Base-by-base conservation (phyloP, 331 rosid genomes). In the Telfairia occidentalis region DNA sequence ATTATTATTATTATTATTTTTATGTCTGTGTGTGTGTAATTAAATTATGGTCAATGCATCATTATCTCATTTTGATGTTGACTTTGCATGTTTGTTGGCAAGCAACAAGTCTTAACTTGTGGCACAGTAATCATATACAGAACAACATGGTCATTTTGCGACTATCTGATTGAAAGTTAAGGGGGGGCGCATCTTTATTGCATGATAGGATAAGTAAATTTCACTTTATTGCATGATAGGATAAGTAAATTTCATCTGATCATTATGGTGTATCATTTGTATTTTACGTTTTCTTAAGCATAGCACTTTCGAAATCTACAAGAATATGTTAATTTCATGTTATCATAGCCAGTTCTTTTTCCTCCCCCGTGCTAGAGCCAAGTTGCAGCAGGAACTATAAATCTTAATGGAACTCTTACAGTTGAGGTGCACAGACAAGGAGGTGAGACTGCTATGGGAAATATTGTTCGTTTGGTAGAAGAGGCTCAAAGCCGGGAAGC, bases 401-500 rank as follows among this genome's bases (percentile, higher is more conserved):
- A 94, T 84, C 92, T 94, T 77, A 94, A 94, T 84, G 98, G 98
- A 82, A 86, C 91, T 82, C 92, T 94, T 66, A 88, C 97, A 0
- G 72, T 94, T 80, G 92, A 89, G 86, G 98, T 91, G 74, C 89
- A 76, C 76, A 87, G 97, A 84, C 90, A 96, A 37, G 98, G 98
- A 73, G 94, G 95, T 28, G 98, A 89, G 86, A 89, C 96, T 78
- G 88, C 90, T 21, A 91, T 94, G 83, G 96, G 84, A 78, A 86
- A 91, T 83, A 89, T 94, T 77, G 79, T 94, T 86, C 98, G 98
- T 80, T 87, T 94, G 79, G 96, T 94, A 45, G 97, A 94, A 85
- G 97, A 94, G 82, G 97, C 98, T 74, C 98, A 94, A 77, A 87
- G 86, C 82, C 86, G 85, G 90, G 97, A 91, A 83, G 96, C 98